Evolutionary conservation across 2,329 filamentous ascomycete genomes (phyloP), one percentile per base, ranked within the genome.

Genomic region (Microcyclosporella mali): DNA sequence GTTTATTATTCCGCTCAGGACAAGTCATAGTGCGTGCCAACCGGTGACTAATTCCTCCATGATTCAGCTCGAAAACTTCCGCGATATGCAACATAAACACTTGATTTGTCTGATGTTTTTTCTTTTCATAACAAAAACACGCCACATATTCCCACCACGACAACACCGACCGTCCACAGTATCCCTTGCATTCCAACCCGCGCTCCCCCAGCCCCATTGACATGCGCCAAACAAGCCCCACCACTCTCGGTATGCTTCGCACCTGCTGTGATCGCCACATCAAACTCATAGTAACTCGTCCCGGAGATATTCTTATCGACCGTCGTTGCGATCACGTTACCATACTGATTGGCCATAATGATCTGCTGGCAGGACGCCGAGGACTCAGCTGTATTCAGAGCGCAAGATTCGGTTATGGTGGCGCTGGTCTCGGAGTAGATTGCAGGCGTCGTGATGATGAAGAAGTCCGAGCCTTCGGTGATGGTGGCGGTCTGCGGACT

Each of bases 401-500:
- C 12, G 33, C 53, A 56, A 12, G 53, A 49, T 30, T 56, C 51
- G 29, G 50, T 52, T 32, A 54, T 45, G n/a, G 45, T 54, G 3
- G 51, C 53, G 37, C 43, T 48, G 2, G 53, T 56, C 34, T 56
- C 53, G 25, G 42, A 47, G 40, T 49, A 56, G 34, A 56, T 50
- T 14, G 53, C 53, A 21, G 49, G 37, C 7, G 49, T 56, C 2
- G 53, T 56, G 12, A 44, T 51, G n/a, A 47, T 46, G 33, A 43
- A 54, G 35, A 56, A 46, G 40, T 52, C 43, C 25, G 37, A 14
- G 16, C 51, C 53, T 41, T 52, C 48, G 9, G 53, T 56, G 12
- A 56, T 50, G 35, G 53, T 56, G n/a, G 50, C 48, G 7, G 47
- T 47, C 51, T 55, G 40, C 8, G n/a, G 14, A 12, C 2, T 19